Percentiles rank a stretch among this genome's conserved stretches.
These are phyloP conservation scores for Amylocystis lapponica DNA, from an alignment of 768 basidiomycete species.

Conservation along the genomic window DNA sequence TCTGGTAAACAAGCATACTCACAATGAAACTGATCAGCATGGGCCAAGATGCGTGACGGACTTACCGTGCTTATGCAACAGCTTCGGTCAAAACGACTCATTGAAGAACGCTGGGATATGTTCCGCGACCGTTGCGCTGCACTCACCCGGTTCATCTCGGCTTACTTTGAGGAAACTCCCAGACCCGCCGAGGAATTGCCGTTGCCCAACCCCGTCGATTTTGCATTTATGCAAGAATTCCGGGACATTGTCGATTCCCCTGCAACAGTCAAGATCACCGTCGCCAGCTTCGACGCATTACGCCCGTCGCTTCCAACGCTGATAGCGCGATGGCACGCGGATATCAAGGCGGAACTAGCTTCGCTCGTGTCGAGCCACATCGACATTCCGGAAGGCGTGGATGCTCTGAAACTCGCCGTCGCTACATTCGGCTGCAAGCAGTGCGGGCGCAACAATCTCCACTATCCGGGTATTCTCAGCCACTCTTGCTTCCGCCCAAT, in stretches of 20 bases:
- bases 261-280: background rate
- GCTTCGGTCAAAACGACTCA: constrained; percentile 1
- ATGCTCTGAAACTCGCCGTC: background rate
- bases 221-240: constrained; percentile 3
- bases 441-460: background rate
- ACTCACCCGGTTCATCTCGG: no score
- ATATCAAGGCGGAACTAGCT: background rate
- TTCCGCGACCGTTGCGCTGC: no score
- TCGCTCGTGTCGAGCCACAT: background rate
- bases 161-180: no score
- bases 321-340: background rate
- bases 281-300: background rate
- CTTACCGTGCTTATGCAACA: constrained; percentile 4
- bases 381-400: background rate
- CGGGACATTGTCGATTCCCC: constrained; percentile 1
- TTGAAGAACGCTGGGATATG: background rate
- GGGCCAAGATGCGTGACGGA: constrained; percentile 1
- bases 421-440: background rate
- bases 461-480: constrained; percentile 1
- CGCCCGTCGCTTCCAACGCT: background rate
- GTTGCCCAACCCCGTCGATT: no score
- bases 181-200: no score
- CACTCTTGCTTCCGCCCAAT: constrained; percentile 1
- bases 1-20: no score
- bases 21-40: no score